A percentile compares a stretch with the other conserved stretches of the same genome.
phyloP scores from a whole-genome alignment of 148 eudicot genomes.

The Fagopyrum homotropicum region DNA sequence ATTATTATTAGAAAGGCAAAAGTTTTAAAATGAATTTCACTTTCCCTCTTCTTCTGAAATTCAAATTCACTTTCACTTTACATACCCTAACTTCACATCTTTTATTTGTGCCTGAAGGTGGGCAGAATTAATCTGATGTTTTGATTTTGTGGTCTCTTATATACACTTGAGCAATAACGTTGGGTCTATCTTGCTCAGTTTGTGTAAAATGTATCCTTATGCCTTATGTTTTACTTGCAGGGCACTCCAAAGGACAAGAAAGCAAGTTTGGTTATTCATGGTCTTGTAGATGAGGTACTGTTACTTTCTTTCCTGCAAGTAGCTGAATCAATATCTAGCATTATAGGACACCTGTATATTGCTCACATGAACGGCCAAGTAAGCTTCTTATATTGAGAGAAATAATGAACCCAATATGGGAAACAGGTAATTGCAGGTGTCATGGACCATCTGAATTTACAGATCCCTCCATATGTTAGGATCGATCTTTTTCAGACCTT shows the following conservation, averaged over 20 bases:
- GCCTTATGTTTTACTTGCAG: constrained; percentile 31
- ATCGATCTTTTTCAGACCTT: constrained; percentile 70
- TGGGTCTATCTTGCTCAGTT: constrained; percentile 1
- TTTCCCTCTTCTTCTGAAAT: neutral
- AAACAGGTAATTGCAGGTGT: constrained; percentile 79
- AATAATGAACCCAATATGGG: constrained; percentile 14
- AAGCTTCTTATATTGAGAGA: neutral
- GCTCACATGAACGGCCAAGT: neutral
- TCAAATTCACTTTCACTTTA: neutral
- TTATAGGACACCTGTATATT: neutral
- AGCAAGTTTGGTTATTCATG: constrained; percentile 82
- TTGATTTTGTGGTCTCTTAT: neutral
- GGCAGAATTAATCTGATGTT: neutral
- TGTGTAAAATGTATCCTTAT: neutral
- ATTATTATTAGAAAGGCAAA: neutral
- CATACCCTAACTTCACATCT: neutral
- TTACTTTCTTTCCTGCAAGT: neutral
- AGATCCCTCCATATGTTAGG: constrained; percentile 81
- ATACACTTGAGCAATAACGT: neutral
- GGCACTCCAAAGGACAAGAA: constrained; percentile 93
- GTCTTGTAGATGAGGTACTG: constrained; percentile 79
- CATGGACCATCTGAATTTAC: constrained; percentile 54
- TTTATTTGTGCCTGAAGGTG: neutral
- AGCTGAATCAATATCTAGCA: neutral
- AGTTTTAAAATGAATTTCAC: neutral